phyloP scores from a whole-genome alignment of 371 early-diverging fungal species.

The Mortierella sp. region DNA sequence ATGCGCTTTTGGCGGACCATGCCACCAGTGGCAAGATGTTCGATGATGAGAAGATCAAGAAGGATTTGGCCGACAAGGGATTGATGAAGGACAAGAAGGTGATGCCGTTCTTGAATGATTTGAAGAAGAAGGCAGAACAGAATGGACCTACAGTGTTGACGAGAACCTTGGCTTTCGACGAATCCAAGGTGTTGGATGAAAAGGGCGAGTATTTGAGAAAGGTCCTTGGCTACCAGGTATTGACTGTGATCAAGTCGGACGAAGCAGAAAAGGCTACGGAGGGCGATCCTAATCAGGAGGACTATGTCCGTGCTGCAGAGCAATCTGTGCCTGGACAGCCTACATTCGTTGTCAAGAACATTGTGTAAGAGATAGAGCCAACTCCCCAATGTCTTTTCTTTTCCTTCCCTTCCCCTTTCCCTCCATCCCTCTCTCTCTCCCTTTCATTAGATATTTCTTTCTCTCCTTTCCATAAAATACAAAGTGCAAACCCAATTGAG shows the following conservation, averaged over 20 bases:
- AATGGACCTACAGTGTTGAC: conserved; percentile 82
- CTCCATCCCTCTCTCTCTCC: conserved; percentile 22
- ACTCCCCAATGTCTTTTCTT: background rate
- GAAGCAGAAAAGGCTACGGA: conserved; percentile 39
- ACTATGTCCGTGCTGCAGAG: conserved; percentile 66
- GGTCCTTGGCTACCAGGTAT: conserved; percentile 56
- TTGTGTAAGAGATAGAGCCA: conserved; percentile 7
- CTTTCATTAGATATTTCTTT: too few species aligned
- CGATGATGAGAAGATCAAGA: conserved; percentile 79
- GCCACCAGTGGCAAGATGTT: conserved; percentile 62
- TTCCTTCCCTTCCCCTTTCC: conserved; percentile 6
- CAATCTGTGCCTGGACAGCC: conserved; percentile 77
- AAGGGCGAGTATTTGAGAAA: conserved; percentile 64
- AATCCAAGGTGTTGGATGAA: conserved; percentile 71
- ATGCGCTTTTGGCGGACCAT: conserved; percentile 66
- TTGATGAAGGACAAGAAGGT: conserved; percentile 91
- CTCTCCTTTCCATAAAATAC: too few species aligned
- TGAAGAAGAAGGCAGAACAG: conserved; percentile 78
- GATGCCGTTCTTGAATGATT: conserved; percentile 92
- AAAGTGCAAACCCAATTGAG: too few species aligned
- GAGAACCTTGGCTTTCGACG: conserved; percentile 83
- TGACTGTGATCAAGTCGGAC: conserved; percentile 60
- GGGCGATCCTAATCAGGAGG: conserved; percentile 55
- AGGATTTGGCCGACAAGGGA: conserved; percentile 73
- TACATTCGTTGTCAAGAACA: conserved; percentile 53